Evolutionary conservation across 2,329 filamentous ascomycete genomes (phyloP).

Genomic region (Fusarium sp.): DNA sequence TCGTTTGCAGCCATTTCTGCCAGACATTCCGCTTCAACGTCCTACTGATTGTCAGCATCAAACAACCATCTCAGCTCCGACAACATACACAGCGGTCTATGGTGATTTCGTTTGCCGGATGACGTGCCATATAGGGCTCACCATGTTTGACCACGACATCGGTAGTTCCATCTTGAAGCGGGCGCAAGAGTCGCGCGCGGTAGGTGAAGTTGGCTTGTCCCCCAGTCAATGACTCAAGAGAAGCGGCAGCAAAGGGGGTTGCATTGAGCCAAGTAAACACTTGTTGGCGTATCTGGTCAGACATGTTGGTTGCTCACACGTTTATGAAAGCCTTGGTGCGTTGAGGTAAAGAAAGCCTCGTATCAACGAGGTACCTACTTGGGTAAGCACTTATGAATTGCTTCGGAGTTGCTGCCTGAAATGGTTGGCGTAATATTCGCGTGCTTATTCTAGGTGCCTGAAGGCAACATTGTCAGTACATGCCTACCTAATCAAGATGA

Average conservation of each 20-base stretch:
- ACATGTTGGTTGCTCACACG: not conserved
- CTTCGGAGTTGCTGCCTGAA: not conserved
- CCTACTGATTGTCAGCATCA: not conserved
- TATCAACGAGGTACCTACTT: too few species aligned
- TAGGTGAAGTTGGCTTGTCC: slow-evolving; percentile 7
- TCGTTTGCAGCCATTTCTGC: not conserved
- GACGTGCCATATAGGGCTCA: slow-evolving; percentile 7
- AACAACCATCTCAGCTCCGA: too few species aligned
- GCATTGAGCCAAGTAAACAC: not conserved
- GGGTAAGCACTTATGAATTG: too few species aligned
- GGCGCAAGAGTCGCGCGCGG: not conserved
- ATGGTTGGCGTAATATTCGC: not conserved
- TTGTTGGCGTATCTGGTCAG: not conserved
- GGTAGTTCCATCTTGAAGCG: not conserved
- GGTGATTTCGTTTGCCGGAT: not conserved
- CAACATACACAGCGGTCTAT: slow-evolving; percentile 2
- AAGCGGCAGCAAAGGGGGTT: not conserved
- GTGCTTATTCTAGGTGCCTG: slow-evolving; percentile 1
- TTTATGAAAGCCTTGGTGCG: not conserved
- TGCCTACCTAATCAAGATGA: too few species aligned
- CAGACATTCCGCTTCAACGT: not conserved
- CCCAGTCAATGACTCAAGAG: not conserved
- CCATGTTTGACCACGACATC: slow-evolving; percentile 9
- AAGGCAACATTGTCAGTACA: not conserved
- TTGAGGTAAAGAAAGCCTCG: not conserved